Evolutionary conservation across 768 basidiomycete genomes (phyloP).

Genomic region (Chiua virens): DNA sequence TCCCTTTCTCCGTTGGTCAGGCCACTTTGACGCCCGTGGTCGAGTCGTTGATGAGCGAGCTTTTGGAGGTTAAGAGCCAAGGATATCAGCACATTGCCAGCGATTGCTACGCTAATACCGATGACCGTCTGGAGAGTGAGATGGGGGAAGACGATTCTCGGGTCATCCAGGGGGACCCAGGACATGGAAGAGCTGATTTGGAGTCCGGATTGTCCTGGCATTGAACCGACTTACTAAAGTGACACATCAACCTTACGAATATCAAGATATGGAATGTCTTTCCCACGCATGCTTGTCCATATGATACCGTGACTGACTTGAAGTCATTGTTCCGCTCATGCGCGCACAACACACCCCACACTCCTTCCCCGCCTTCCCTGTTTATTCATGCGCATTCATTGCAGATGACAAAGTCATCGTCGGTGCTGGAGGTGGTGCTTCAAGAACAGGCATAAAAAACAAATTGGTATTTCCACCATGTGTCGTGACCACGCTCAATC

Average conservation of each 20-base stretch:
- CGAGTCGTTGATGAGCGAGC: constrained; percentile 77
- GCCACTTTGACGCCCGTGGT: constrained; percentile 34
- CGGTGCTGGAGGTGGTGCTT: constrained; percentile 89
- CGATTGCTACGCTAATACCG: constrained; percentile 81
- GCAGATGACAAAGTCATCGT: constrained; percentile 70
- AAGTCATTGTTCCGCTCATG: constrained; percentile 42
- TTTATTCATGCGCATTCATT: constrained; percentile 84
- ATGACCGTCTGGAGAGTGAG: constrained; percentile 58
- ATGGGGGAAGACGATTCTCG: constrained; percentile 48
- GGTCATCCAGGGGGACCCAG: constrained; percentile 12
- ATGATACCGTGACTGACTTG: background rate
- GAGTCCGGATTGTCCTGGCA: too few species aligned
- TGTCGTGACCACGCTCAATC: background rate
- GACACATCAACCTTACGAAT: too few species aligned
- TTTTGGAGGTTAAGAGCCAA: constrained; percentile 93
- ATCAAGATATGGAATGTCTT: constrained; percentile 14
- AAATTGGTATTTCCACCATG: constrained; percentile 57
- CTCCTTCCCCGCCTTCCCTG: constrained; percentile 78
- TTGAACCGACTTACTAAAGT: background rate
- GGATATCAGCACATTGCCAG: constrained; percentile 86
- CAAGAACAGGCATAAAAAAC: constrained; percentile 90
- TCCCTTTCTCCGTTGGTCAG: constrained; percentile 12
- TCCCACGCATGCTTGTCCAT: constrained; percentile 17
- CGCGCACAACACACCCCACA: constrained; percentile 79
- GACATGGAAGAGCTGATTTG: constrained; percentile 7